phyloP scores from a whole-genome alignment of 208 protist species.

The Lotmaria passim region DNA sequence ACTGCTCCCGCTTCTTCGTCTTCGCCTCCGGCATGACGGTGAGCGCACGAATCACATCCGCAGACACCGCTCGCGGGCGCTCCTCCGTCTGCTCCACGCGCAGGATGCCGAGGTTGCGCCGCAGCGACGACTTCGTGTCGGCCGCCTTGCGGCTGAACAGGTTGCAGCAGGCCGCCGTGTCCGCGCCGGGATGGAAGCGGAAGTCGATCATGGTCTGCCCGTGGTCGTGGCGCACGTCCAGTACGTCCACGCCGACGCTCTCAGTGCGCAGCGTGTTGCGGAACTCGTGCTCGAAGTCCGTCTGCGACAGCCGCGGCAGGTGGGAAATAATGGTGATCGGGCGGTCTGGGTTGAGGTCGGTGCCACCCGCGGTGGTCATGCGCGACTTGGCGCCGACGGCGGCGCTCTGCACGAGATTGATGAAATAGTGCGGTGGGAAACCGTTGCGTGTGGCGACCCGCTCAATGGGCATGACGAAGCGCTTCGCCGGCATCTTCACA shows the following conservation, averaged over 20 bases:
- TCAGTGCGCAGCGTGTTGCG: constrained; percentile 52
- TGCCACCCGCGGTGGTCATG: constrained; percentile 33
- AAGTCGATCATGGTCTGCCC: constrained; percentile 84
- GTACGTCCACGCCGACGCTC: constrained; percentile 60
- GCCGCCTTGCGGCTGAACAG: constrained; percentile 81
- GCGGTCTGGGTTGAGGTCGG: constrained; percentile 69
- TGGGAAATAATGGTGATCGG: constrained; percentile 79
- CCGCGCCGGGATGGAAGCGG: constrained; percentile 52
- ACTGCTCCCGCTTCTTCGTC: constrained; percentile 87
- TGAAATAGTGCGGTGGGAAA: constrained; percentile 69
- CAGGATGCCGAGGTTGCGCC: constrained; percentile 82
- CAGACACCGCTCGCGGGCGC: constrained; percentile 47
- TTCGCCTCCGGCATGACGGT: constrained; percentile 71
- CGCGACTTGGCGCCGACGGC: constrained; percentile 55
- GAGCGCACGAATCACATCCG: constrained; percentile 63
- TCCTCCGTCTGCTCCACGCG: constrained; percentile 75
- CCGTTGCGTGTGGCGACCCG: constrained; percentile 70
- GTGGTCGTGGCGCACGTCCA: constrained; percentile 60
- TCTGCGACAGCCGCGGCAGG: constrained; percentile 67
- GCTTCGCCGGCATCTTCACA: constrained; percentile 69
- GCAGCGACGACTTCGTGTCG: constrained; percentile 82
- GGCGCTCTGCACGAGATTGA: constrained; percentile 62
- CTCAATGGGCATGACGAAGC: constrained; percentile 82
- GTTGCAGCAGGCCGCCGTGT: constrained; percentile 66
- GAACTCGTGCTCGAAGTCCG: constrained; percentile 86